Evolutionary conservation across 306 rosid species (phyloP), one percentile per base, ranked within the genome.

Genomic region (Abrus precatorius): DNA sequence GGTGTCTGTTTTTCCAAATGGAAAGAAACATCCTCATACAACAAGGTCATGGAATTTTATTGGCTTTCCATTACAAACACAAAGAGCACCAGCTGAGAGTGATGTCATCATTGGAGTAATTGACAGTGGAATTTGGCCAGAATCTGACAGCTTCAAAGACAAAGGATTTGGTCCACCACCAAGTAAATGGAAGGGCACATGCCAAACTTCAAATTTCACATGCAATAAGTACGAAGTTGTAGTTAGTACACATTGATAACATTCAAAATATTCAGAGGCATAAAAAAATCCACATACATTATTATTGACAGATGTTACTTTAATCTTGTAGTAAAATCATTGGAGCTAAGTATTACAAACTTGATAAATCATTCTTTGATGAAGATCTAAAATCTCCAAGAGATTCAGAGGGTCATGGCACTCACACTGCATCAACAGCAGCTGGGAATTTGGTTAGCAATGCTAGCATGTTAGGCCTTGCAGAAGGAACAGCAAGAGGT

Each of bases 21-120:
- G 9, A 77, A 74, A 79, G 56, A 67, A 59, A 47, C 56, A 77
- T 8, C 84, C 77, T 30, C 89, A 83, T 7, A 89, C 93, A 36
- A 89, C 93, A 79, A 82, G 84, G 82, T 90, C 93, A 5, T 90
- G 93, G 91, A 86, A 89, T 62, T 89, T 89, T 73, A 28, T 90
- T 59, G 93, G 91, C 4, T 85, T 90, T 40, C 76, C 84, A 0
- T 34, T 57, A 8, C 73, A 79, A 50, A 77, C 53, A 32, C 6
- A 70, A 0, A 78, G 82, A 82, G 70, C 9, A 14, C 2, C 47
- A 1, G 9, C 69, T 1, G 86, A 86, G 75, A 84, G 86, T 41
- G 61, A 88, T 60, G 62, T 88, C 70, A 84, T 90, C 8, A 29
- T 90, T 0, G 94, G 90, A 38, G 32, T 90, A 20, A 1, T 90